Base-by-base conservation (phyloP, 495 filamentous ascomycete genomes). In the Aspergillus ellipticus region DNA sequence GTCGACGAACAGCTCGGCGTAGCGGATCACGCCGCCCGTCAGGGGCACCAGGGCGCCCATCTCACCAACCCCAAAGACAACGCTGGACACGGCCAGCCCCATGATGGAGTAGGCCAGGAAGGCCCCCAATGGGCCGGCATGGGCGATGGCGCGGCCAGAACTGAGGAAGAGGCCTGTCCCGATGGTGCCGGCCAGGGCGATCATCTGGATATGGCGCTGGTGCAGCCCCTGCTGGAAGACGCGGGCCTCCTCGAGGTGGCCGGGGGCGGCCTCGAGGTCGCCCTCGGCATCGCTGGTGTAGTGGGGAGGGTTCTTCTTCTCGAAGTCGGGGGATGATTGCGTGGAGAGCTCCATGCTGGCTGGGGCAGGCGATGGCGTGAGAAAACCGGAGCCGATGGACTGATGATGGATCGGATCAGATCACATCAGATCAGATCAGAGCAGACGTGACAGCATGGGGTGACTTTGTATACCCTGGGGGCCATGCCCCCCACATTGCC, bases 151-250 rank as follows among this genome's bases (percentile, higher is more conserved):
- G 42, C 72, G 74, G 35, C 86, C 85, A 48, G 81, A 87, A 53
- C 86, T 83, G 29, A 89, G 69, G 75, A 90, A 90, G 26, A 90
- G 74, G 57, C 86, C 87, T 6, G 86, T 89, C 17, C 86, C 87
- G 58, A 89, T 85, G n/a, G 74, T 72, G 20, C 74, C 74, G 5
- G 74, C 74, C 20, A 79, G 64, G 35, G 72, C 72, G 16, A 79
- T 77, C 74, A 77, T 79, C 65, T 76, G 71, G 50, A 72, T 70
- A 42, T 72, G 69, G 17, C 69, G 56, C 47, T 66, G 57, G 19
- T 67, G 62, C 3, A 71, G 64, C 16, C 66, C 66, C 15, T 48
- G 45, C 15, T 29, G 45, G 10, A 48, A 48, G n/a, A 28, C 45
- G 6, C 22, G 45, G 13, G 45, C 45, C 24, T 48, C 45, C 24